Percentiles rank a stretch among this genome's conserved stretches.
Evolutionary conservation across 177 flowering plant genomes (phyloP).

Genomic region (Tripterygium wilfordii): DNA sequence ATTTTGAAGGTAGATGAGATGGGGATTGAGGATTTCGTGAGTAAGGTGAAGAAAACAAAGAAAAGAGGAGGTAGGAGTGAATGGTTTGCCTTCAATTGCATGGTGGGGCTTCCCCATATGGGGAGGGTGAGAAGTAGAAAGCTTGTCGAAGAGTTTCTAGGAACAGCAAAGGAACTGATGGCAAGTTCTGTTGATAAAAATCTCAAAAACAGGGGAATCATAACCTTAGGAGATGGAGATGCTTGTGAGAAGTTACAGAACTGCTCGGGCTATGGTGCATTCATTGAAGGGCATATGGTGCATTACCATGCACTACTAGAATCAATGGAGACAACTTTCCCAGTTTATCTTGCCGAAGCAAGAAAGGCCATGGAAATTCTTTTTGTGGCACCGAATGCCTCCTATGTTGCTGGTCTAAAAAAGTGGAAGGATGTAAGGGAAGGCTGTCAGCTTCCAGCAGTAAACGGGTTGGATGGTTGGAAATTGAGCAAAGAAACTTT

Average conservation of each 20-base stretch:
- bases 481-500: constrained; percentile 33
- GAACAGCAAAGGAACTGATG: constrained; percentile 30
- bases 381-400: constrained; percentile 42
- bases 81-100: constrained; percentile 45
- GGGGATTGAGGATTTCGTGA: constrained; percentile 30
- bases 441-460: constrained; percentile 4
- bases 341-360: constrained; percentile 42
- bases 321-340: constrained; percentile 43
- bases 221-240: constrained; percentile 40
- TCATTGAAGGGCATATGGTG: constrained; percentile 28
- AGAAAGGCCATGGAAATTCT: constrained; percentile 53
- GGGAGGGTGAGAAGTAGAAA: constrained; percentile 29
- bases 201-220: constrained; percentile 25
- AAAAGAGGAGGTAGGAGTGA: constrained; percentile 18
- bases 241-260: constrained; percentile 7
- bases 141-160: constrained; percentile 37
- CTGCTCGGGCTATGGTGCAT: constrained; percentile 24
- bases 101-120: constrained; percentile 49
- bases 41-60: constrained; percentile 22
- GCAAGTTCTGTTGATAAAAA: background rate
- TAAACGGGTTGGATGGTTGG: constrained; percentile 18
- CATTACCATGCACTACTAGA: constrained; percentile 45
- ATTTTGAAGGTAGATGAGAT: constrained; percentile 37
- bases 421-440: constrained; percentile 35
- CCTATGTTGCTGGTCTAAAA: constrained; percentile 21